Conservation (phyloP, 2,329 filamentous ascomycete genomes). For the Fusarium sambucinum region DNA sequence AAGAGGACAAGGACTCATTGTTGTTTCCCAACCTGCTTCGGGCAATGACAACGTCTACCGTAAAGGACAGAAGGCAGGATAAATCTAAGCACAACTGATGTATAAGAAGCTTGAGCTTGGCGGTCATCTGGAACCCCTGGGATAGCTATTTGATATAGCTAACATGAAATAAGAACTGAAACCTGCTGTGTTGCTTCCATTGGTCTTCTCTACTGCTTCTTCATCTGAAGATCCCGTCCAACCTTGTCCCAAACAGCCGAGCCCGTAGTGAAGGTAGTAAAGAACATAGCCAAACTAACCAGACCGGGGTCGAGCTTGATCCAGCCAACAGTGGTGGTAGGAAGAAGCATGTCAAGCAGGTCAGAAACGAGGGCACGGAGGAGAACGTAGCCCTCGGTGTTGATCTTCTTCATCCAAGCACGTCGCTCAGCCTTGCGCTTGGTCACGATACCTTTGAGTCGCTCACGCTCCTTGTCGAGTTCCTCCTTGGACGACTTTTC, state of each 20-base stretch:
- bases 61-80: background rate
- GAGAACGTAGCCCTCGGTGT: conserved; percentile 52
- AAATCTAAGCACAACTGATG: background rate
- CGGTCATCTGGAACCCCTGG: background rate
- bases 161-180: conserved; percentile 16
- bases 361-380: conserved; percentile 67
- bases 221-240: conserved; percentile 43
- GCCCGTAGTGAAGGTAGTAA: conserved; percentile 72
- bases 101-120: background rate
- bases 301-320: conserved; percentile 62
- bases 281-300: conserved; percentile 69
- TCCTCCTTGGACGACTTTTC: conserved; percentile 40
- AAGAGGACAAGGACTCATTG: background rate
- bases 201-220: conserved; percentile 16
- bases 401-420: conserved; percentile 48
- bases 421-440: conserved; percentile 52
- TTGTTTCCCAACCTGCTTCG: background rate
- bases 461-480: conserved; percentile 52
- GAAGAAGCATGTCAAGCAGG: conserved; percentile 71
- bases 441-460: conserved; percentile 52
- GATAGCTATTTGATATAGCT: conserved; percentile 1
- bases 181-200: background rate
- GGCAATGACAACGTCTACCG: background rate
- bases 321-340: conserved; percentile 72
- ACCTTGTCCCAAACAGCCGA: conserved; percentile 71